A percentile compares a stretch with the other conserved stretches of the same genome.
These are phyloP conservation scores for Cercophora newfieldiana DNA, from an alignment of 495 filamentous ascomycete species.

Conservation along the genomic window DNA sequence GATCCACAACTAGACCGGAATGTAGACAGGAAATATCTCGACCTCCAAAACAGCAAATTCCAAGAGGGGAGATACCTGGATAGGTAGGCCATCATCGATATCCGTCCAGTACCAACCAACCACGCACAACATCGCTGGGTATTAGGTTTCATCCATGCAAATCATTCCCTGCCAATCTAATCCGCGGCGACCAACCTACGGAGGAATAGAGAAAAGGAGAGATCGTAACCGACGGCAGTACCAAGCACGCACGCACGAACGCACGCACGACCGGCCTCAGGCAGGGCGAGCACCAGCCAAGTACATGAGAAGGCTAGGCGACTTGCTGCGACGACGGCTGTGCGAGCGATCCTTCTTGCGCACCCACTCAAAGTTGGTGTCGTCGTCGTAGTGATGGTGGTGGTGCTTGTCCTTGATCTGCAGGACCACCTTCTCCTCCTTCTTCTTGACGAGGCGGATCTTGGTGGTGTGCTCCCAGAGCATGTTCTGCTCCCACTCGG, in stretches of 20 bases:
- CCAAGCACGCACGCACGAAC: too few relatives aligned
- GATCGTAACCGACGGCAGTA: not conserved
- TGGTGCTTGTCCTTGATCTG: slow-evolving; percentile 43
- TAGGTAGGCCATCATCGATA: too few relatives aligned
- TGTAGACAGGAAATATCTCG: not conserved
- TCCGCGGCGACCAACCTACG: not conserved
- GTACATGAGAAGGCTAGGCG: slow-evolving; percentile 49
- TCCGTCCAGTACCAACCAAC: not conserved
- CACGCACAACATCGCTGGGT: not conserved
- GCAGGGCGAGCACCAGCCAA: slow-evolving; percentile 45
- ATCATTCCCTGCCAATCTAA: not conserved
- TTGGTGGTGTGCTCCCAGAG: slow-evolving; percentile 71
- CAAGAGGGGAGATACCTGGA: not conserved
- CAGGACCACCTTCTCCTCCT: slow-evolving; percentile 40
- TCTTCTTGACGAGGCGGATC: slow-evolving; percentile 51
- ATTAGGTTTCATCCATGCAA: not conserved
- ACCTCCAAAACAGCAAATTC: not conserved
- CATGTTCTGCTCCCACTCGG: slow-evolving; percentile 67
- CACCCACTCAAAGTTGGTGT: slow-evolving; percentile 55
- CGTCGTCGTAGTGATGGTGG: slow-evolving; percentile 52
- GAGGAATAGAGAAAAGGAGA: slow-evolving; percentile 4
- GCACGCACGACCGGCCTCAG: slow-evolving; percentile 22
- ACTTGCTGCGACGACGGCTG: slow-evolving; percentile 43
- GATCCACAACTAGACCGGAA: not conserved
- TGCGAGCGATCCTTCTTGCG: slow-evolving; percentile 57